Conservation (phyloP, 768 basidiomycete genomes). For the Leccinum variicolor region DNA sequence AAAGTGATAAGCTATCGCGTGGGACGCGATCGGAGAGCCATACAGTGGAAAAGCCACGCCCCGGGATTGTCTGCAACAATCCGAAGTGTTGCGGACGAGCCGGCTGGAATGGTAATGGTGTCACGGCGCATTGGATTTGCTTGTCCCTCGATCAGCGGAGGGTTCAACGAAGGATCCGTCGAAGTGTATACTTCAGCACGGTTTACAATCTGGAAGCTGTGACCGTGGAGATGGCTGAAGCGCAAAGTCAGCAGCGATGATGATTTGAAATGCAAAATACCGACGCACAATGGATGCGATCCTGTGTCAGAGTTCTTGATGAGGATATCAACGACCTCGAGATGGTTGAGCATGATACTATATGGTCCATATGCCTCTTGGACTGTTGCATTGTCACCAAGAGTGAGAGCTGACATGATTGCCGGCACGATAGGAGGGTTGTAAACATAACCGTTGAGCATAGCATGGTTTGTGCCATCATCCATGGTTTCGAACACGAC, state of each 20-base stretch:
- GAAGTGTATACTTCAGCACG: constrained; percentile 69
- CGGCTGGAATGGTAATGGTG: constrained; percentile 73
- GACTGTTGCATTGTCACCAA: constrained; percentile 71
- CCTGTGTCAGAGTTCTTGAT: constrained; percentile 69
- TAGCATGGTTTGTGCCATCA: constrained; percentile 83
- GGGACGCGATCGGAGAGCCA: constrained; percentile 24
- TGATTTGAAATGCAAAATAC: background rate
- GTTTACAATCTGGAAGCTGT: constrained; percentile 79
- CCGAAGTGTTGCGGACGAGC: constrained; percentile 67
- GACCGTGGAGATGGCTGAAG: constrained; percentile 84
- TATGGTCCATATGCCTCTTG: constrained; percentile 73
- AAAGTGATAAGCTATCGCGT: background rate
- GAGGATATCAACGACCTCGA: constrained; percentile 75
- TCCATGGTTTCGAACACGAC: constrained; percentile 80
- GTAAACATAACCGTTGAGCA: constrained; percentile 69
- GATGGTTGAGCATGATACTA: constrained; percentile 71
- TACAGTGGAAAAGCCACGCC: constrained; percentile 82
- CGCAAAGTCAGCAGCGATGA: background rate
- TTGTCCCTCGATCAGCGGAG: constrained; percentile 73
- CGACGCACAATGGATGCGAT: constrained; percentile 78
- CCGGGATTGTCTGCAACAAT: constrained; percentile 92
- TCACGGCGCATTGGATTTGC: constrained; percentile 91
- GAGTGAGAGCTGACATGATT: constrained; percentile 69
- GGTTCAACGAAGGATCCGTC: constrained; percentile 73
- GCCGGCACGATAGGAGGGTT: constrained; percentile 71